Conservation (phyloP, 768 basidiomycete species). For the Psilocybe subaeruginosa region DNA sequence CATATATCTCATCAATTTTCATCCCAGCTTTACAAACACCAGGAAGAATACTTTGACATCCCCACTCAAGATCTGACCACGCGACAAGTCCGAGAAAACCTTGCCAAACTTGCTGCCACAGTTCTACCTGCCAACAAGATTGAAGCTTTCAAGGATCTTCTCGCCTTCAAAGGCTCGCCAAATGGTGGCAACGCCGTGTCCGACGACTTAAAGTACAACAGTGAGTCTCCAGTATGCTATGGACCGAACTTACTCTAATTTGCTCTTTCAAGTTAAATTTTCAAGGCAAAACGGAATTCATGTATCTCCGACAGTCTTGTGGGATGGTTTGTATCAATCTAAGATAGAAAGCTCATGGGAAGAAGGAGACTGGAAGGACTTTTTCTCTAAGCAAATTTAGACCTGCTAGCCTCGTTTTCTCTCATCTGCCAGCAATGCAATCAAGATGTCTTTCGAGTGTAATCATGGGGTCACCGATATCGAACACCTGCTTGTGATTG, state of each 20-base stretch:
- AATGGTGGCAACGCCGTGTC: constrained; percentile 87
- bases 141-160: constrained; percentile 59
- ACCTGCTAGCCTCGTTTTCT: neutral
- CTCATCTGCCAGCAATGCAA: neutral
- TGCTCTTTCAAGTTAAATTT: constrained; percentile 69
- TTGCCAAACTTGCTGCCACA: constrained; percentile 58
- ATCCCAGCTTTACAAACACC: constrained; percentile 70
- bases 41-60: constrained; percentile 81
- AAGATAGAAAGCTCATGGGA: constrained; percentile 86
- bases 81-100: constrained; percentile 72
- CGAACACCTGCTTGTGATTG: neutral
- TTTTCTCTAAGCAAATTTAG: constrained; percentile 60
- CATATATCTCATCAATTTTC: neutral
- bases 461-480: neutral
- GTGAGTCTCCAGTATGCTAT: constrained; percentile 44
- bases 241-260: too few relatives aligned
- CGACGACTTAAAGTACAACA: constrained; percentile 86
- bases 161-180: constrained; percentile 61
- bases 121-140: constrained; percentile 55
- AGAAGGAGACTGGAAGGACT: constrained; percentile 79
- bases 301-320: constrained; percentile 82
- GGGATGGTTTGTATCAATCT: constrained; percentile 73
- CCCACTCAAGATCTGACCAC: constrained; percentile 69
- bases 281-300: constrained; percentile 91
- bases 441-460: neutral